Evolutionary conservation across 768 basidiomycete species (phyloP), one percentile per base, ranked within the genome.

Genomic region (Grammothele lineata): DNA sequence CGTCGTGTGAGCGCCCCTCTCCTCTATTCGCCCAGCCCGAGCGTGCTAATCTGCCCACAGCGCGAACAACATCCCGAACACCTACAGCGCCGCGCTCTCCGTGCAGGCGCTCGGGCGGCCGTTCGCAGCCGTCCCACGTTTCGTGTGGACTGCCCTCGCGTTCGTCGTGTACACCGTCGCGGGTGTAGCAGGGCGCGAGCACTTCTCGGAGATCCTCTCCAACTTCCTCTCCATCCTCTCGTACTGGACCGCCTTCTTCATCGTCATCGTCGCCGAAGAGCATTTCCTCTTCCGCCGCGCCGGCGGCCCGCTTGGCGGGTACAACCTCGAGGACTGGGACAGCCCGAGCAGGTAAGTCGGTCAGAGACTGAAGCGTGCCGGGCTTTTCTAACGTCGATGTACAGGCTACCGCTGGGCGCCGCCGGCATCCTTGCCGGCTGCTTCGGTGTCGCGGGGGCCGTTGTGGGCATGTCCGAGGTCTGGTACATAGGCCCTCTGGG

Each of bases 401-500:
- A 7, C 35, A 74, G 71, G 37, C 68, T 80, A 15, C 77, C 77
- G 0, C 37, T 73, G 0, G 78, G 78, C 5, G 44, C 70, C 9
- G 77, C 78, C 0, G 78, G 74, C 21, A 55, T 78, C 1, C 51
- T 71, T 33, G 77, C 77, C 0, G 70, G 64, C 21, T 70, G 65
- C 48, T 75, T 68, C 43, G 77, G 77, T 9, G 69, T 72, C 4
- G 70, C 57, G 0, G 75, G 75, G 1, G 76, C 77, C 0, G 71
- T 79, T 1, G 60, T 77, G 5, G 72, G 75, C 1, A 80, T 80
- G 78, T 70, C 77, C 7, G 69, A 75, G 48, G 65, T 62, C 5
- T 76, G 76, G 75, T 78, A 77, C 45, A 73, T 69, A 1, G 78
- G 78, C 1, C 77, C 76, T 0, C 55, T 78, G 3, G 78, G 68